phyloP scores from a whole-genome alignment of 2,329 filamentous ascomycete species.

The Fusarium annulatum region DNA sequence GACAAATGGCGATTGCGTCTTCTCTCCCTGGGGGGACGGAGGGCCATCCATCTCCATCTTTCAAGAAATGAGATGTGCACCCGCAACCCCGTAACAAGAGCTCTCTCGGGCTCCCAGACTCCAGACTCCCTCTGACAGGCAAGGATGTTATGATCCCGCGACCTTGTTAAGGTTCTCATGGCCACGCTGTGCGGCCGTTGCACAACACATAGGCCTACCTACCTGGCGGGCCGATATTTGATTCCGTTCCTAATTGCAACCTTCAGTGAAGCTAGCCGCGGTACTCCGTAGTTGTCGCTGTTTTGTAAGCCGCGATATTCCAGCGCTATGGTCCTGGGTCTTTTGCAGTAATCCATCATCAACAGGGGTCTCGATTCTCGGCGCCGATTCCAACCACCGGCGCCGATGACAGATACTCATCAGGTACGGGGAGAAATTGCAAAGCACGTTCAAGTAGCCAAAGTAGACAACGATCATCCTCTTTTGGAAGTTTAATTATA shows the following conservation, averaged over 20 bases:
- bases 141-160: conserved; percentile 19
- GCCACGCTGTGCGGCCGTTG: conserved; percentile 24
- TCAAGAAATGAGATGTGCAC: background rate
- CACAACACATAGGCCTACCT: background rate
- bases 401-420: conserved; percentile 26
- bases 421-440: conserved; percentile 21
- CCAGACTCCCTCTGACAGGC: conserved; percentile 5
- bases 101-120: background rate
- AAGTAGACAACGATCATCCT: conserved; percentile 13
- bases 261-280: background rate
- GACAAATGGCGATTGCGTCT: conserved; percentile 11
- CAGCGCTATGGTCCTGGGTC: conserved; percentile 2
- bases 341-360: background rate
- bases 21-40: background rate
- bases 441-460: background rate
- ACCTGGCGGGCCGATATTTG: background rate
- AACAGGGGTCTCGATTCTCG: conserved; percentile 17
- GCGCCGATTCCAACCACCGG: conserved; percentile 23
- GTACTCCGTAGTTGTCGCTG: background rate
- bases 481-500: conserved; percentile 14
- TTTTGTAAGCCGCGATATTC: conserved; percentile 2
- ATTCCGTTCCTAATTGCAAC: background rate
- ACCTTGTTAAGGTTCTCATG: conserved; percentile 25
- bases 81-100: background rate
- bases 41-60: conserved; percentile 2